Evolutionary conservation across 441 rosid genomes (phyloP), one percentile per base, ranked within the genome.

Genomic region (Theobroma grandiflorum): DNA sequence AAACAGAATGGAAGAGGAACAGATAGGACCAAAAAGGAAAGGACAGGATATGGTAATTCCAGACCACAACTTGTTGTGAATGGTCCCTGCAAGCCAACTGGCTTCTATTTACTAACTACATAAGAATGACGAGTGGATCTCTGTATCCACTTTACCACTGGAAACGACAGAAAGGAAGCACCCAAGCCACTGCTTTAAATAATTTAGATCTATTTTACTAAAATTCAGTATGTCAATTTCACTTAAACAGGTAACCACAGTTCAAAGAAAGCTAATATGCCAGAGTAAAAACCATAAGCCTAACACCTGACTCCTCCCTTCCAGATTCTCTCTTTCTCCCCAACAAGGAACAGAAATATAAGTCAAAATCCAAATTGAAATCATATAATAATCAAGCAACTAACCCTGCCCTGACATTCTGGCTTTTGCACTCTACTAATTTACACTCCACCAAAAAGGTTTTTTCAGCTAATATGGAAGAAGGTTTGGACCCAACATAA

Each of bases 21-120:
- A 74, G 70, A 73, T 72, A 47, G 59, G 78, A 69, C 33, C 18
- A 62, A 37, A n/a, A 37, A 26, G 31, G 9, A 37, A 43, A 69
- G 55, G 59, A 69, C n/a, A 45, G 59, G 43, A 63, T 67, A 67
- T 49, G 81, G 58, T n/a, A 52, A 52, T 69, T 69, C 72, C 53
- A 79, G 75, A 80, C 47, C 64, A 74, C 75, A 68, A 62, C 64
- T 65, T 75, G 72, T 22, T 42, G 72, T 80, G 70, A 72, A 70
- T 55, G 80, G 82, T 83, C 77, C 84, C 58, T 61, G 55, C 40
- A 10, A 74, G 74, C 77, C 75, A 63, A 77, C 26, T 62, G 73
- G 77, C 15, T 70, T 64, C 63, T 52, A 6, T 50, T 71, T 26
- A 31, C 59, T 33, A 31, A 71, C 73, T 58, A 37, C 55, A 58